A percentile compares a stretch with the other conserved stretches of the same genome.
These are phyloP conservation scores for Lenwebbia sp. DNA, from an alignment of 345 rosid genomes.

Conservation along the genomic window DNA sequence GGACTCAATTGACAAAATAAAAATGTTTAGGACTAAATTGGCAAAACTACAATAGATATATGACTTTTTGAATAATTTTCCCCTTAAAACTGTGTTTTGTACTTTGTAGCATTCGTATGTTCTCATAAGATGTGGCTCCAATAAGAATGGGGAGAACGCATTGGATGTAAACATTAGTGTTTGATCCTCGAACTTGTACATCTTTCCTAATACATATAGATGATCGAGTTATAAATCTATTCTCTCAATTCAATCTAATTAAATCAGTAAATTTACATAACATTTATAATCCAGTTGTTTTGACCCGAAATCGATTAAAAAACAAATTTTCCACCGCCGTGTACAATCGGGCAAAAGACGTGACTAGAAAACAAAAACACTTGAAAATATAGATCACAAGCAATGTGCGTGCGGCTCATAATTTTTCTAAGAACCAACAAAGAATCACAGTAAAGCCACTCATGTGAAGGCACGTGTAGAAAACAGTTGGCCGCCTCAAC, in stretches of 20 bases:
- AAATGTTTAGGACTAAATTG: no score
- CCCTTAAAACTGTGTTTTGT: background rate
- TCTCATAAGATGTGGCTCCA: background rate
- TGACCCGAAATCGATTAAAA: background rate
- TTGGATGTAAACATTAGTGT: background rate
- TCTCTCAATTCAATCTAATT: background rate
- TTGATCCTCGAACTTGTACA: background rate
- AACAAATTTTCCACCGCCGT: background rate
- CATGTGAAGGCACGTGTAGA: no score
- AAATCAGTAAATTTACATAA: no score
- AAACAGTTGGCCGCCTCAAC: no score
- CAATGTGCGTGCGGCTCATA: background rate
- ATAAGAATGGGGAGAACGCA: background rate
- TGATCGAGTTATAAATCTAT: fast-evolving
- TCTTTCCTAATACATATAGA: background rate
- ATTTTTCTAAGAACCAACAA: no score
- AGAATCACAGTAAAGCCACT: no score
- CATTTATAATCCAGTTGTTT: no score
- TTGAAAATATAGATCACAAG: background rate
- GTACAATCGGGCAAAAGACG: background rate
- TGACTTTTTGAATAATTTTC: no score
- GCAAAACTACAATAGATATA: no score
- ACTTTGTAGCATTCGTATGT: background rate
- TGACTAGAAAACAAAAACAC: background rate
- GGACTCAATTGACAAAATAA: no score